These are phyloP conservation scores for Flaveria ramosissima DNA, from an alignment of 129 eudicot genomes.

Conservation along the genomic window DNA sequence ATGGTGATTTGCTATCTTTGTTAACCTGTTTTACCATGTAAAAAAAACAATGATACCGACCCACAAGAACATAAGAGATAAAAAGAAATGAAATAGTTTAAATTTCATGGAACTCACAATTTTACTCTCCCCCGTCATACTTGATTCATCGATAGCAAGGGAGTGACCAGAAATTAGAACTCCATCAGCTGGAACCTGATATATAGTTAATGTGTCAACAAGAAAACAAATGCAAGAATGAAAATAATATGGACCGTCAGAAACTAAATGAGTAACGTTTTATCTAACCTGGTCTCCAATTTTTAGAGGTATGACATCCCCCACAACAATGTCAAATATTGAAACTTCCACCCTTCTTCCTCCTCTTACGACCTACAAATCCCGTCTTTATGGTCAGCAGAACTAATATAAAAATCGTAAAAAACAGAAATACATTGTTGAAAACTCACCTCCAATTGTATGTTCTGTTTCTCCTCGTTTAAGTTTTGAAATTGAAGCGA, in stretches of 20 bases:
- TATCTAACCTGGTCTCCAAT: constrained; percentile 86
- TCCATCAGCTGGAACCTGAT: constrained; percentile 95
- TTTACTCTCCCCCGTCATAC: constrained; percentile 99
- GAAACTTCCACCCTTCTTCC: constrained; percentile 52
- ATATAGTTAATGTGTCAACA: constrained; percentile 13
- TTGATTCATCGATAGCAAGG: constrained; percentile 88
- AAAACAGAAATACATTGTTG: not conserved
- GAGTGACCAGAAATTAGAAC: constrained; percentile 78
- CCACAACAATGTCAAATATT: constrained; percentile 63
- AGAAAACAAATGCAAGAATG: constrained; percentile 12
- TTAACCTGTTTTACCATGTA: constrained; percentile 49
- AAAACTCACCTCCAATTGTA: constrained; percentile 63
- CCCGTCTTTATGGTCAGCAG: constrained; percentile 14
- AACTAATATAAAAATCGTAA: not conserved
- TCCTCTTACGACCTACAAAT: constrained; percentile 54
- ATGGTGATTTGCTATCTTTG: constrained; percentile 75
- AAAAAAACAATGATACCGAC: constrained; percentile 15
- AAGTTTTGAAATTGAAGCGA: constrained; percentile 76
- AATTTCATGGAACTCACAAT: constrained; percentile 49
- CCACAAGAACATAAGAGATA: not conserved
- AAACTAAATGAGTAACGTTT: not conserved
- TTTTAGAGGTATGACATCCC: constrained; percentile 76
- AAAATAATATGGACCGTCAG: not conserved
- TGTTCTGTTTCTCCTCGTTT: constrained; percentile 65
- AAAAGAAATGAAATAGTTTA: not conserved